These are phyloP conservation scores for Grosmannia huntii DNA, from an alignment of 2,329 filamentous ascomycete genomes.

Conservation along the genomic window DNA sequence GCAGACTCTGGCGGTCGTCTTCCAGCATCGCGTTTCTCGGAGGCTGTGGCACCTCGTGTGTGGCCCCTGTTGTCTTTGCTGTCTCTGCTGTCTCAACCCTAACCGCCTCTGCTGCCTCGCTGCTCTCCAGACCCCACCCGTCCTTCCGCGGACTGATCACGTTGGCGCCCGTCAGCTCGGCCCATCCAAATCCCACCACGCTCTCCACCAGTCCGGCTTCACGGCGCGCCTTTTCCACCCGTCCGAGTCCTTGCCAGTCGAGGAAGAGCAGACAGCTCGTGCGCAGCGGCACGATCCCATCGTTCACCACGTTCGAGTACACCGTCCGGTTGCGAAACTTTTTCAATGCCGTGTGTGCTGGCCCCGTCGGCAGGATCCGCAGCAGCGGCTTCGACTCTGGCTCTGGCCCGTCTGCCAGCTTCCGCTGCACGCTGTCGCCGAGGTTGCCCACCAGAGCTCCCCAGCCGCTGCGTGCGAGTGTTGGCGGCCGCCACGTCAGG, in stretches of 20 bases:
- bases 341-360: constrained; percentile 73
- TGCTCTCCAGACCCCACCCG: constrained; percentile 26
- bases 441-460: constrained; percentile 74
- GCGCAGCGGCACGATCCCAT: constrained; percentile 87
- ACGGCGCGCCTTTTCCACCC: constrained; percentile 85
- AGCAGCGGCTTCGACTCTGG: constrained; percentile 80
- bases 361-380: constrained; percentile 79
- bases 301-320: constrained; percentile 95
- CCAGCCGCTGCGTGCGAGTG: constrained; percentile 75
- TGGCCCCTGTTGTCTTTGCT: neutral
- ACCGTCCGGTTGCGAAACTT: constrained; percentile 85
- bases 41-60: constrained; percentile 57
- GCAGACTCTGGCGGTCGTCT: constrained; percentile 49
- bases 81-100: too few relatives aligned
- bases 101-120: constrained; percentile 12
- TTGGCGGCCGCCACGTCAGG: constrained; percentile 85
- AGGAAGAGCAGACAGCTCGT: constrained; percentile 95
- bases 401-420: constrained; percentile 43
- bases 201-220: constrained; percentile 89
- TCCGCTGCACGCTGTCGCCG: constrained; percentile 52
- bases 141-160: constrained; percentile 32
- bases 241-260: constrained; percentile 87
- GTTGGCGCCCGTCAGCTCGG: constrained; percentile 70
- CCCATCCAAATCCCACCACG: constrained; percentile 87
- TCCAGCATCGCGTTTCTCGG: constrained; percentile 51